Conservation (phyloP, 257 asterid genomes). For the Hygrophila difformis region DNA sequence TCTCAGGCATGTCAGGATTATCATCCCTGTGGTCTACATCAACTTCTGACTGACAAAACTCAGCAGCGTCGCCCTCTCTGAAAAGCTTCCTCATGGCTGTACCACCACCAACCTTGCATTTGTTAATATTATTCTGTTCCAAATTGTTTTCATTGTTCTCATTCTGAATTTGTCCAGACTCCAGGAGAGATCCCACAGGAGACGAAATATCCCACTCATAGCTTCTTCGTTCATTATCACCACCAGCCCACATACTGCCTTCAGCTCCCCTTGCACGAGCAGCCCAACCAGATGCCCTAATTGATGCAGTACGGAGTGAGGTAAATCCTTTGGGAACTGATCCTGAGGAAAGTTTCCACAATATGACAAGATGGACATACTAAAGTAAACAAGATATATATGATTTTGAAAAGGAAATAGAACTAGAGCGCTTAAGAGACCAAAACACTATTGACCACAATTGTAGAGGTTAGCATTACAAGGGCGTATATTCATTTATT, state of each 20-base stretch:
- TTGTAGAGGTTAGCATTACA: no score
- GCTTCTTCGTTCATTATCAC: conserved; percentile 22
- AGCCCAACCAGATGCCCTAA: conserved; percentile 77
- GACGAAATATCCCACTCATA: conserved; percentile 21
- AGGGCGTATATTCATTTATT: no score
- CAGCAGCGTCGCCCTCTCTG: conserved; percentile 36
- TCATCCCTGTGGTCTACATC: conserved; percentile 20
- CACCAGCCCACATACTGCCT: conserved; percentile 17
- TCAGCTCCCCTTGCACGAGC: conserved; percentile 38
- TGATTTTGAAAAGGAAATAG: background rate
- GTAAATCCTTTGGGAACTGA: conserved; percentile 40
- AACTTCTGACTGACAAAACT: conserved; percentile 27
- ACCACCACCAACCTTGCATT: conserved; percentile 30
- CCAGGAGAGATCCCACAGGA: conserved; percentile 16
- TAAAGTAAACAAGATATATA: background rate
- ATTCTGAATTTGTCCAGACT: conserved; percentile 22
- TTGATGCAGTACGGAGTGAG: conserved; percentile 59
- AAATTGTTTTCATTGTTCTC: conserved; percentile 21
- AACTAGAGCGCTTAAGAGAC: background rate
- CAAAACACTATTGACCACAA: background rate
- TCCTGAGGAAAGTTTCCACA: conserved; percentile 39
- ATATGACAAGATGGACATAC: background rate
- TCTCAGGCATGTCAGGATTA: conserved; percentile 20
- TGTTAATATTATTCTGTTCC: conserved; percentile 22
- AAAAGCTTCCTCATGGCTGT: conserved; percentile 77